Percentiles rank a stretch among this genome's conserved stretches.
These are phyloP conservation scores for Suhomyces wounanorum DNA, from an alignment of 1,139 yeast species.

Conservation along the genomic window DNA sequence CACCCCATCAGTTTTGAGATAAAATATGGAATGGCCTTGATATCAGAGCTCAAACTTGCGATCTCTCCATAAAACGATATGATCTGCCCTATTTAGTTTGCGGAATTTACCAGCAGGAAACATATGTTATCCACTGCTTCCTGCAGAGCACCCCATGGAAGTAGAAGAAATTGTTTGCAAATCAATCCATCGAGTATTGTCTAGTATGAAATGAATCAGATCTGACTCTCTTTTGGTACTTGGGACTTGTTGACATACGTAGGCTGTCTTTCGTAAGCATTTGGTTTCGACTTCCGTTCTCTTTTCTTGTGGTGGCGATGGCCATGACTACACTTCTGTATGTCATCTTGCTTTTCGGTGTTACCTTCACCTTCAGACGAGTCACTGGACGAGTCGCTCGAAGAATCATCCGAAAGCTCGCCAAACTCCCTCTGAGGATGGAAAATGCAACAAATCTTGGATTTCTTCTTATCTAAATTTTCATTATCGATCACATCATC, in stretches of 20 bases:
- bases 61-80: no score
- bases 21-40: no score
- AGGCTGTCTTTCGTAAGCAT: constrained; percentile 79
- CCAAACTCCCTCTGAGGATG: constrained; percentile 79
- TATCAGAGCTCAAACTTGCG: no score
- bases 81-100: no score
- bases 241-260: constrained; percentile 44
- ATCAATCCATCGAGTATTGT: no score
- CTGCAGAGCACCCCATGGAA: no score
- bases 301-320: constrained; percentile 12
- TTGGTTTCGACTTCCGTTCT: constrained; percentile 42
- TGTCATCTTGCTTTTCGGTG: constrained; percentile 3
- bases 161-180: no score
- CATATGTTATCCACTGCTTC: no score
- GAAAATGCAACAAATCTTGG: constrained; percentile 94
- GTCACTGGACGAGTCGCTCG: constrained; percentile 36
- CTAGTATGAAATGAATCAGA: neutral
- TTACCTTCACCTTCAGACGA: constrained; percentile 21
- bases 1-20: no score
- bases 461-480: constrained; percentile 79
- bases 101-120: no score
- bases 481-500: constrained; percentile 90
- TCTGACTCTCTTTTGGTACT: constrained; percentile 7
- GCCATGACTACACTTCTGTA: constrained; percentile 12
- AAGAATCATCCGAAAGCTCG: constrained; percentile 29